Conservation (phyloP, 371 early-diverging fungal genomes). For the Mortierella sp. region DNA sequence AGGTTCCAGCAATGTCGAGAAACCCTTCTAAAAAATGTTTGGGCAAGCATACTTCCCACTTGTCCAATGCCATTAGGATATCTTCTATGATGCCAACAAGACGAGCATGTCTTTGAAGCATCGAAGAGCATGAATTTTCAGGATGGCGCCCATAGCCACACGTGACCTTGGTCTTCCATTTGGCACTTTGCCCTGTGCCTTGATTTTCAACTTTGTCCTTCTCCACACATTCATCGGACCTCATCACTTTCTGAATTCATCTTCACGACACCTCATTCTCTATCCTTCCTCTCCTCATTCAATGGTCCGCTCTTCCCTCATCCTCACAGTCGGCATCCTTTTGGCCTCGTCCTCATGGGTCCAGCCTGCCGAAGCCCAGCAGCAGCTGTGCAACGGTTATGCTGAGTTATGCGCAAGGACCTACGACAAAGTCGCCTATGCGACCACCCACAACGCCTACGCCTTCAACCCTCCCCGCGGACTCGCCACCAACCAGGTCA, state of each 20-base stretch:
- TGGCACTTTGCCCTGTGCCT: not conserved
- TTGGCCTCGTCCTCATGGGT: constrained; percentile 15
- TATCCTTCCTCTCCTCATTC: not conserved
- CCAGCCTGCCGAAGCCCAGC: constrained; percentile 28
- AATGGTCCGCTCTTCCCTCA: constrained; percentile 40
- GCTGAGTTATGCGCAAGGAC: constrained; percentile 70
- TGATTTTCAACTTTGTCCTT: not conserved
- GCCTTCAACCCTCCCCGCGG: constrained; percentile 62
- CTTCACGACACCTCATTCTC: not conserved
- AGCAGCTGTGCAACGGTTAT: constrained; percentile 79
- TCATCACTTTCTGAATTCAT: not conserved
- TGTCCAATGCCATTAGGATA: not conserved
- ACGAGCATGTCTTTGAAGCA: too few species aligned
- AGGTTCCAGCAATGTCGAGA: too few species aligned
- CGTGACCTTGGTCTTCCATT: not conserved
- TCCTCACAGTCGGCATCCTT: constrained; percentile 20
- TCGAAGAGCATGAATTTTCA: too few species aligned
- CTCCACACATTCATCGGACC: constrained; percentile 5
- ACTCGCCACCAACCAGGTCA: constrained; percentile 76
- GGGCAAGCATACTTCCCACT: too few species aligned
- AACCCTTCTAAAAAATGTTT: too few species aligned
- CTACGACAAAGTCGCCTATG: constrained; percentile 71
- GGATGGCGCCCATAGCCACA: too few species aligned
- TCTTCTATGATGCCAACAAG: too few species aligned
- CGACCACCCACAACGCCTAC: constrained; percentile 84